Percentiles rank a stretch among this genome's conserved stretches.
Conservation (phyloP, 169 alveolate genomes). For the Plasmodium falciparum region DNA sequence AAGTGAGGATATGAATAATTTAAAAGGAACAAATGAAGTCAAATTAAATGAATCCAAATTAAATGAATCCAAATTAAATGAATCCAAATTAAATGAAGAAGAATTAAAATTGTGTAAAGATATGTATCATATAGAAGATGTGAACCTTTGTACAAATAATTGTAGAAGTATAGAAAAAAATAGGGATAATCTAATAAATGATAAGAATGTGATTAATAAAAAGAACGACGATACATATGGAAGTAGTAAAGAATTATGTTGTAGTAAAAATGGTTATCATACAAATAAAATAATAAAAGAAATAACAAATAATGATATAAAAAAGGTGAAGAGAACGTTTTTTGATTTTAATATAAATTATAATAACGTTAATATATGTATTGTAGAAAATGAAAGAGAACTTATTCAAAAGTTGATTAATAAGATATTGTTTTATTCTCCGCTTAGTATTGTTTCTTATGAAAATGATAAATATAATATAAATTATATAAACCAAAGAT, state of each 20-base stretch:
- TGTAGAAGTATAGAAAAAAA: not conserved
- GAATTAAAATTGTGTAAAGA: not conserved
- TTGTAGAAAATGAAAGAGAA: slow-evolving; percentile 60
- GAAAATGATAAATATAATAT: slow-evolving; percentile 67
- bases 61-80: too few relatives aligned
- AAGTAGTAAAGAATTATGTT: not conserved
- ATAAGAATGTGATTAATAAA: not conserved
- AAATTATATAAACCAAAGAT: slow-evolving; percentile 62
- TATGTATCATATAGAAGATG: not conserved
- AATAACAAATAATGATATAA: not conserved
- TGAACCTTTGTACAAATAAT: not conserved
- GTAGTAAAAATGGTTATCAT: too few relatives aligned
- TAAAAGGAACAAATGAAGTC: too few relatives aligned
- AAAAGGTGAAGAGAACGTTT: not conserved
- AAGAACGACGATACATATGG: not conserved
- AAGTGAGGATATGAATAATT: not conserved
- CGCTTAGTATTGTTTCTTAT: slow-evolving; percentile 49
- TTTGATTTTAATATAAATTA: slow-evolving; percentile 11
- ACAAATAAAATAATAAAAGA: not conserved
- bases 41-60: too few relatives aligned
- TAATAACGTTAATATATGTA: slow-evolving; percentile 18
- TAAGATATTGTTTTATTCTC: slow-evolving; percentile 39
- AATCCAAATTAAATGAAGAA: not conserved
- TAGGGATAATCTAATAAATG: not conserved
- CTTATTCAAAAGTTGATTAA: slow-evolving; percentile 36